phyloP scores from a whole-genome alignment of 495 filamentous ascomycete species.

The Penicillium desertorum region DNA sequence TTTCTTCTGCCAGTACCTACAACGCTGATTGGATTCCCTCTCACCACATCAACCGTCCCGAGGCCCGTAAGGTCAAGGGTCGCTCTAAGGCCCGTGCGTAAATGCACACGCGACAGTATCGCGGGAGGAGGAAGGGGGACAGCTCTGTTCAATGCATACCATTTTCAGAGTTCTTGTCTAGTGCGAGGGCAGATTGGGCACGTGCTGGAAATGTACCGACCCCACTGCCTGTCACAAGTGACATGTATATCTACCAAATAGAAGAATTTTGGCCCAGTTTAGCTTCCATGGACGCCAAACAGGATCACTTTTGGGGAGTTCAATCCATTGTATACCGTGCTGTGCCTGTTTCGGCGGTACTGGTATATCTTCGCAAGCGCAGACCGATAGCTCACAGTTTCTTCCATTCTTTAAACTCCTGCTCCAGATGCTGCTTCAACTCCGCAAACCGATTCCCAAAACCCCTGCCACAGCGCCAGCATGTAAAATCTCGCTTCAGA shows the following conservation, averaged over 20 bases:
- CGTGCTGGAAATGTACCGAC: slow-evolving; percentile 35
- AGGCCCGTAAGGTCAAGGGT: slow-evolving; percentile 77
- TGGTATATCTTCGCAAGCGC: slow-evolving; percentile 11
- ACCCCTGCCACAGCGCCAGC: slow-evolving; percentile 79
- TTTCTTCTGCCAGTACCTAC: slow-evolving; percentile 70
- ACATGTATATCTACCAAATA: slow-evolving; percentile 38
- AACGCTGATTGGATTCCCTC: slow-evolving; percentile 96
- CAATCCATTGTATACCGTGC: slow-evolving; percentile 15
- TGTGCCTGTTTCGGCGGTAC: slow-evolving; percentile 14
- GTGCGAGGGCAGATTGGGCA: not conserved
- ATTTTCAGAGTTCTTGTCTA: not conserved
- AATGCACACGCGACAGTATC: slow-evolving; percentile 14
- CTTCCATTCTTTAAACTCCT: slow-evolving; percentile 83
- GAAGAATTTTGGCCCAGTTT: slow-evolving; percentile 12
- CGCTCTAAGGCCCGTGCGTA: slow-evolving; percentile 55
- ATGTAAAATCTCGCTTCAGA: slow-evolving; percentile 62
- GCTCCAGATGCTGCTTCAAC: slow-evolving; percentile 76
- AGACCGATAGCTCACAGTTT: slow-evolving; percentile 47
- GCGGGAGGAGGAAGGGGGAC: slow-evolving; percentile 1
- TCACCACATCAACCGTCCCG: slow-evolving; percentile 84
- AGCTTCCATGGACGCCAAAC: slow-evolving; percentile 7
- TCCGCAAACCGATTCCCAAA: slow-evolving; percentile 71
- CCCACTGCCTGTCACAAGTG: slow-evolving; percentile 20
- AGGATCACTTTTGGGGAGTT: slow-evolving; percentile 10
- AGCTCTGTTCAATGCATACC: not conserved